These are phyloP conservation scores for Rhododendron henanense DNA, from an alignment of 148 eudicot genomes.

Conservation along the genomic window DNA sequence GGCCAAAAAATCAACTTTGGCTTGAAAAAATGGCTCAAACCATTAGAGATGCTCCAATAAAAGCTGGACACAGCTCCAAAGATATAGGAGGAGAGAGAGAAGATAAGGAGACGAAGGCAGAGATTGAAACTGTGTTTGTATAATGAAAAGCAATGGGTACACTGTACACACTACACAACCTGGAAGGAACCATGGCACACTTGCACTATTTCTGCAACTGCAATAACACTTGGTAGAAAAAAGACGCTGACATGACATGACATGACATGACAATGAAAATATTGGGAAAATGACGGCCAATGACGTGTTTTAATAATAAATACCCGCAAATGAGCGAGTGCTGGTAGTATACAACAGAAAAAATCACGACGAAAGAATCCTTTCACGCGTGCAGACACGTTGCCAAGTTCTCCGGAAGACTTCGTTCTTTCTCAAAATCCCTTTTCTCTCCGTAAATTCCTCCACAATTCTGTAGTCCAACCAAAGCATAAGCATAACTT, in stretches of 20 bases:
- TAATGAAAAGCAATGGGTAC: too few relatives aligned
- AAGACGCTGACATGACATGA: not conserved
- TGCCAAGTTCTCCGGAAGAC: not conserved
- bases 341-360: not conserved
- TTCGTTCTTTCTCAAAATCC: not conserved
- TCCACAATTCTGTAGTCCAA: not conserved
- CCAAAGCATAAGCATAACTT: not conserved
- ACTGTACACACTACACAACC: too few relatives aligned
- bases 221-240: not conserved
- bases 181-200: not conserved
- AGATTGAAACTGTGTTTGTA: too few relatives aligned
- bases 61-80: too few relatives aligned
- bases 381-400: not conserved
- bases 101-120: too few relatives aligned
- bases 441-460: not conserved
- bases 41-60: too few relatives aligned
- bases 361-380: not conserved
- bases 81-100: too few relatives aligned
- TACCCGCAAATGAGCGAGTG: not conserved
- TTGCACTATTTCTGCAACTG: not conserved
- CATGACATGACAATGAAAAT: too few relatives aligned
- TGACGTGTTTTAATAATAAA: too few relatives aligned
- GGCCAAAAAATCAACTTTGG: too few relatives aligned
- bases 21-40: too few relatives aligned
- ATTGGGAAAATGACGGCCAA: too few relatives aligned